Base-by-base conservation (phyloP, 805 yeast species). In the Zygotorulaspora sp. region DNA sequence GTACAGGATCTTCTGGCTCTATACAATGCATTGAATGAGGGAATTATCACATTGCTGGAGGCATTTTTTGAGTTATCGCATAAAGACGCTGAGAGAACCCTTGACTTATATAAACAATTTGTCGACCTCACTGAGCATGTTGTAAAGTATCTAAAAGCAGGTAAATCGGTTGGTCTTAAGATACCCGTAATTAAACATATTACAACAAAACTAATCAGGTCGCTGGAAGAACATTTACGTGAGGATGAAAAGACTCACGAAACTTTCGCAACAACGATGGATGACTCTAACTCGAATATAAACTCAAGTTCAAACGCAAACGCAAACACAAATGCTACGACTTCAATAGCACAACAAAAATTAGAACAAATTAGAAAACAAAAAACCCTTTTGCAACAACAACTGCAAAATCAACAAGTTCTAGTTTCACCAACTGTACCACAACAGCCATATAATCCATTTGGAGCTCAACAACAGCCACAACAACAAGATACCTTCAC, bases 171-270 rank as follows among this genome's bases (percentile, higher is more conserved):
- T 2, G 88, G 88, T 53, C 68, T 90, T 48, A 89, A 82, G 53
- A 95, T 92, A 22, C 98, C 98, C 24, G 89, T 95, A 10, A 89
- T 92, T 44, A 86, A 86, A 58, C 98, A 92, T 63, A 97, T 97
- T 1, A 97, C 97, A 15, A 89, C 97, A 2, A 92, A 95, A 17
- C 71, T 92, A 47, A 83, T 95, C 3, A 73, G 79, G 22, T 80
- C 94, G 10, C 73, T 92, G 44, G 92, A 87, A 57, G 96, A 89
- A 50, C 94, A 90, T 60, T 66, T 92, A 48, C 74, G 80, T 48
- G 97, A 90, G 56, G 87, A 89, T 20, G 92, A 84, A 52, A 79
- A 75, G 61, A 44, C 33, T 27, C 47, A 47, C 44, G 48, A 26
- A 35, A 34, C 53, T 1, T 48, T 53, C 32, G 51, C 28, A 13